phyloP scores from a whole-genome alignment of 169 alveolate genomes.

The Plasmodium cynomolgi region DNA sequence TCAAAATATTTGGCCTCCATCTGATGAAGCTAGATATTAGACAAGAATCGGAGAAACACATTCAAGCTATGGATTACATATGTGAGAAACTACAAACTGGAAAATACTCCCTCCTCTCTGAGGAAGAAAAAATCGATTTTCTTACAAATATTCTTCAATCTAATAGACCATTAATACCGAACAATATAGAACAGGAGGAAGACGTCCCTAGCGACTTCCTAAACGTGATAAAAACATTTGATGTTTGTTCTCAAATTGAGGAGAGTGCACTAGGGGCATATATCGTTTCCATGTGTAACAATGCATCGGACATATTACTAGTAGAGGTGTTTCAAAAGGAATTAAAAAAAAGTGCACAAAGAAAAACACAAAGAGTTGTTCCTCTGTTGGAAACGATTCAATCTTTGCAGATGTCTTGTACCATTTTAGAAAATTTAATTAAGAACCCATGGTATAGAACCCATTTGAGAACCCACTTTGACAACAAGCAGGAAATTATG shows the following conservation, averaged over 20 bases:
- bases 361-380: constrained; percentile 81
- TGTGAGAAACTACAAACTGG: constrained; percentile 78
- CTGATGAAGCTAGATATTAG: constrained; percentile 86
- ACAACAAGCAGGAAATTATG: constrained; percentile 87
- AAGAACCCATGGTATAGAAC: constrained; percentile 84
- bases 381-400: constrained; percentile 89
- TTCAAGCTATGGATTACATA: constrained; percentile 80
- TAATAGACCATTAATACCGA: constrained; percentile 81
- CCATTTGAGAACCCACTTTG: constrained; percentile 78
- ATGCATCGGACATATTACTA: constrained; percentile 86
- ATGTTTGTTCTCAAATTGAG: constrained; percentile 84
- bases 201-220: constrained; percentile 76
- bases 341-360: constrained; percentile 44
- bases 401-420: constrained; percentile 82
- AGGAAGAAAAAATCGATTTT: constrained; percentile 78
- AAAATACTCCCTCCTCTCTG: constrained; percentile 79
- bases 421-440: constrained; percentile 82
- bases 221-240: constrained; percentile 81
- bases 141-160: constrained; percentile 77
- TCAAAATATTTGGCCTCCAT: constrained; percentile 85
- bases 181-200: constrained; percentile 78
- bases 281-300: constrained; percentile 87
- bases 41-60: constrained; percentile 87
- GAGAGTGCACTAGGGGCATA: constrained; percentile 87
- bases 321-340: constrained; percentile 82